Evolutionary conservation across 192 early-diverging fungal species (phyloP), one percentile per base, ranked within the genome.

Genomic region (Coemansia erecta): DNA sequence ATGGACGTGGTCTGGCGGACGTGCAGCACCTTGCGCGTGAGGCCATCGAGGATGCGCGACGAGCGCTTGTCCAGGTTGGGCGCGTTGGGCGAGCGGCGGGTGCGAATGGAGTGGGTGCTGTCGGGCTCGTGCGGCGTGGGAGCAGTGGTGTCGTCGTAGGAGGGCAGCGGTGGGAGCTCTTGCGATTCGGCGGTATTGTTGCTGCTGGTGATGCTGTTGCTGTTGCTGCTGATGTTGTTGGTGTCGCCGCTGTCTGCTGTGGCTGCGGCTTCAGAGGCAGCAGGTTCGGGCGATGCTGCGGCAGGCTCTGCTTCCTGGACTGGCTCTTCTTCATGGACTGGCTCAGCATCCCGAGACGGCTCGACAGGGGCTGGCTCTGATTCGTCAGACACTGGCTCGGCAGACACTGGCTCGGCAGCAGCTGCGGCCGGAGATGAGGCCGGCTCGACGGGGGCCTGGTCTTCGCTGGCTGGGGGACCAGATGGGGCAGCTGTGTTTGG

Each of bases 1-100:
- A 78, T 78, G 18, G 75, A 78, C 0, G 75, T 72, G 0, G 75
- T 72, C 41, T 78, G 75, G 22, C 75, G 58, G 4, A 78, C 75
- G 37, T 65, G 62, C 58, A 72, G 70, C 12, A 78, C 68, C 39
- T 67, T 72, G 66, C 75, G 75, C 42, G 69, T 61, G 45, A 78
- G 45, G 13, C 66, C 75, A 17, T 52, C 58, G 48, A 77, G 46
- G 28, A 78, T 72, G 15, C 75, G 64, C 41, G 75, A 78, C 39
- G 75, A 70, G 47, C 73, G 66, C 22, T 63, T 56, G 51, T 64
- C 66, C 8, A 70, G 49, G 13, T 51, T 49, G 14, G 31, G 66
- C 8, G 51, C 2, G 21, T 48, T 53, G 14, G 57, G 22, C 9
- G 67, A 22, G 23, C 46, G 66, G 22, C 53, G 51, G 31, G 12